Conservation (phyloP, 2,329 filamentous ascomycete species). For the Beauveria asiatica region DNA sequence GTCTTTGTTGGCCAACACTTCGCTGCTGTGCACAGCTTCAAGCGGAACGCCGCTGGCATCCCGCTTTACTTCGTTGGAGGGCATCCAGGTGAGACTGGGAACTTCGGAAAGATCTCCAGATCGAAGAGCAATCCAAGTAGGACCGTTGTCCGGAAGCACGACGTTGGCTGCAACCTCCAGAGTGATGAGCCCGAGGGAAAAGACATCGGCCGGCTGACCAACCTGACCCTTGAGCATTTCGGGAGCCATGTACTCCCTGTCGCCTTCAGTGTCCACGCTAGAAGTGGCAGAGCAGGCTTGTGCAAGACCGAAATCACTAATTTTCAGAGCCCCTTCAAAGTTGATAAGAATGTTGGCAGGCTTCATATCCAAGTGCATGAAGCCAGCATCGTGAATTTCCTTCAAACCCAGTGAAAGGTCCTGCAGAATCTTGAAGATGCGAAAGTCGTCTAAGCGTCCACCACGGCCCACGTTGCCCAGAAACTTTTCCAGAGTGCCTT, state of each 20-base stretch:
- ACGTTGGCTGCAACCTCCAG: slow-evolving; percentile 93
- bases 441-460: slow-evolving; percentile 87
- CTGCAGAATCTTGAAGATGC: slow-evolving; percentile 95
- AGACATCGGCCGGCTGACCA: slow-evolving; percentile 88
- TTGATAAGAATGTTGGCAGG: slow-evolving; percentile 77
- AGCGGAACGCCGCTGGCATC: slow-evolving; percentile 54
- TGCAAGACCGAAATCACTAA: slow-evolving; percentile 80
- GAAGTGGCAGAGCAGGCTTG: slow-evolving; percentile 66
- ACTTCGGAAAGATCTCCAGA: slow-evolving; percentile 84
- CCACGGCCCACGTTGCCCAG: slow-evolving; percentile 73
- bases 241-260: slow-evolving; percentile 91
- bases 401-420: slow-evolving; percentile 77
- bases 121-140: slow-evolving; percentile 81
- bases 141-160: slow-evolving; percentile 84
- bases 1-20: slow-evolving; percentile 24
- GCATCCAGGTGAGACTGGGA: slow-evolving; percentile 78
- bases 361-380: slow-evolving; percentile 79
- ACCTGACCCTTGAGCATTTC: slow-evolving; percentile 82
- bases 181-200: slow-evolving; percentile 88
- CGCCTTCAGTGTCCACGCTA: slow-evolving; percentile 82
- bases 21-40: slow-evolving; percentile 29
- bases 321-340: slow-evolving; percentile 74
- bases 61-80: slow-evolving; percentile 59
- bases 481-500: slow-evolving; percentile 83
- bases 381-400: slow-evolving; percentile 81